Evolutionary conservation across 2,329 filamentous ascomycete species (phyloP), one percentile per base, ranked within the genome.

Genomic region (Septoria petroselini): DNA sequence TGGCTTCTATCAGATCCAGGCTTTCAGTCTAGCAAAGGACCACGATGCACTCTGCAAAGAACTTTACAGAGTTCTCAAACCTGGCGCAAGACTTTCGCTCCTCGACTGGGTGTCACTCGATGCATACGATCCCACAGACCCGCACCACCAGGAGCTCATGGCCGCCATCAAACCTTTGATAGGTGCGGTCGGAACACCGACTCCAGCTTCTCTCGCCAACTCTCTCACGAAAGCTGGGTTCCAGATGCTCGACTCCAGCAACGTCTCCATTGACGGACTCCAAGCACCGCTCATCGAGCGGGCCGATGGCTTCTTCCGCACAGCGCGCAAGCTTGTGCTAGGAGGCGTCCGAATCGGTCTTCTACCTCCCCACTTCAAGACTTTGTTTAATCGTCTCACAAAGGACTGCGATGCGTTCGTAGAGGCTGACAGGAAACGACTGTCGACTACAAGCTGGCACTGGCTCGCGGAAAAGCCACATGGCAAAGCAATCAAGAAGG

Each of bases 1-100:
- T 47, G 61, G 53, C 54, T 63, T 65, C 52, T 65, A 65, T 49
- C 57, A 65, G 41, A 63, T 65, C 25, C 62, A 65, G 41, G 62
- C 62, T 17, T 62, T 65, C 54, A 61, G 57, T 38, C 48, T 65
- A 6, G 60, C 57, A 38, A 62, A 62, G 38, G 60, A 63, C 45
- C 55, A 60, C 33, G 35, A 51, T 1, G 52, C 53, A 21, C 50
- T 63, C 2, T 60, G 52, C 38, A 30, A 43, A 23, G 62, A 65
- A 40, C 51, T 65, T 6, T 57, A 54, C 43, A 53, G 62, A 14
- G 52, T 65, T 7, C 52, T 65, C 18, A 62, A 61, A 34, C 62
- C 62, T 14, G 62, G 62, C 15, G 57, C 62, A 2, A 55, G 58
- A 6, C 42, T 65, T 3, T 58, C 55, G 1, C 35, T 65, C 8